Evolutionary conservation across 1,139 yeast species (phyloP), one percentile per base, ranked within the genome.

Genomic region (Meyerozyma guilliermondii): DNA sequence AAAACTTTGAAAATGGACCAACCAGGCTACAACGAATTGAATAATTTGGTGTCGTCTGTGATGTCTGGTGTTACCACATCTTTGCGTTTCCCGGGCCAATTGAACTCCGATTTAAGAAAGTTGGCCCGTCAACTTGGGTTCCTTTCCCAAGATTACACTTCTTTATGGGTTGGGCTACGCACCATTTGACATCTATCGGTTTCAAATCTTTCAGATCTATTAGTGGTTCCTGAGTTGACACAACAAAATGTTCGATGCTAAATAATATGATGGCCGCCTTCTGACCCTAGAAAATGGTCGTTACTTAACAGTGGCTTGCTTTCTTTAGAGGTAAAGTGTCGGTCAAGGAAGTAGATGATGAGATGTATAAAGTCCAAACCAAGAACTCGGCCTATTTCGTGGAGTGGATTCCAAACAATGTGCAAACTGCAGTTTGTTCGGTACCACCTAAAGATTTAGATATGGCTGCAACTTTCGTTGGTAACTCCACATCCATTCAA

Each of bases 331-430:
- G 96, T 68, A 85, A 87, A 58, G 96, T 86, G 41, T 84, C 95
- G 10, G 86, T 85, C 45, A 86, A 87, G 68, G 96, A 88, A 68
- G 96, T 88, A 50, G 96, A 88, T 63, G 96, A 88, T 61, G 95
- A 87, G 66, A 87, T 88, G 91, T 80, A 74, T 65, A 81, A 81
- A 62, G 87, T 86, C 47, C 95, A 88, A 71, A 80, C 85, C 47
- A 83, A 85, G 66, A 84, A 87, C 66, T 75, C 89, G 18, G 79
- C 83, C 45, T 81, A 83, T 63, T 87, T 87, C 59, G 97, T 89
- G 46, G 96, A 89, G 66, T 89, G 96, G 96, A 89, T 89, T 68
- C 96, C 97, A 60, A 88, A 88, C 68, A 89, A 89, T 63, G 96
- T 89, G 50, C 96, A 89, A 72, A 86, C 95, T 34, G 92, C 95